Evolutionary conservation across 2,329 filamentous ascomycete species (phyloP).

Genomic region (Colletotrichum neosansevieriae): DNA sequence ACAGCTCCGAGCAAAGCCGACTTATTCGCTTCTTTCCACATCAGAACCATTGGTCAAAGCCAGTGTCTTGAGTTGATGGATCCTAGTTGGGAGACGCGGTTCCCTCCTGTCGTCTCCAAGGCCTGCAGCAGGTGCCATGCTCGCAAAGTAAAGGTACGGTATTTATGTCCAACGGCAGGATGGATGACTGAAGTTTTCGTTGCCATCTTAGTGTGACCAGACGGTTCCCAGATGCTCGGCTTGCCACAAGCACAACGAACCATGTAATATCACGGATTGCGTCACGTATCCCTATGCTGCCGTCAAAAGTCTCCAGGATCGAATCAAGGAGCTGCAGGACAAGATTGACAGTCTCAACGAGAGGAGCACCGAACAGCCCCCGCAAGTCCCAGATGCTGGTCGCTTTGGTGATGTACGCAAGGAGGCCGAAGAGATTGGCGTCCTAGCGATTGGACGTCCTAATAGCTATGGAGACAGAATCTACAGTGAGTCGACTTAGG

Average conservation of each 20-base stretch:
- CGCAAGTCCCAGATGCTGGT: background rate
- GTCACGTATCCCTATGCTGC: conserved; percentile 40
- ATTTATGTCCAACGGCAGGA: background rate
- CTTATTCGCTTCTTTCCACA: background rate
- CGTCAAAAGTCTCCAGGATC: conserved; percentile 30
- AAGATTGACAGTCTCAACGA: conserved; percentile 17
- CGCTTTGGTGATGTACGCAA: conserved; percentile 33
- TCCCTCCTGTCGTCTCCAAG: conserved; percentile 35
- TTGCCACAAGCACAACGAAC: conserved; percentile 36
- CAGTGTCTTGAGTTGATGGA: conserved; percentile 13
- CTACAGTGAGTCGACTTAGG: conserved; percentile 38
- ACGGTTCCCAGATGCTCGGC: conserved; percentile 44
- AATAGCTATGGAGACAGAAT: conserved; percentile 38
- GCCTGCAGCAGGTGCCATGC: conserved; percentile 40
- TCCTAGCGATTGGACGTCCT: conserved; percentile 42
- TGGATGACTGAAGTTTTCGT: background rate
- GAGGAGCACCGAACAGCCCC: background rate
- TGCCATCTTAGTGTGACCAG: conserved; percentile 43
- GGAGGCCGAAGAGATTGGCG: conserved; percentile 45
- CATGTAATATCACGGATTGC: conserved; percentile 42
- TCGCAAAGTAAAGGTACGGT: conserved; percentile 44
- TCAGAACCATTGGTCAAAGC: no score
- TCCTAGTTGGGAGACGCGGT: conserved; percentile 23
- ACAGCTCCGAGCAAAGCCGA: conserved; percentile 2
- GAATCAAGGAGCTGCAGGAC: conserved; percentile 27